Conservation (phyloP, 2,329 filamentous ascomycete species). For the Beauveria brongniartii region DNA sequence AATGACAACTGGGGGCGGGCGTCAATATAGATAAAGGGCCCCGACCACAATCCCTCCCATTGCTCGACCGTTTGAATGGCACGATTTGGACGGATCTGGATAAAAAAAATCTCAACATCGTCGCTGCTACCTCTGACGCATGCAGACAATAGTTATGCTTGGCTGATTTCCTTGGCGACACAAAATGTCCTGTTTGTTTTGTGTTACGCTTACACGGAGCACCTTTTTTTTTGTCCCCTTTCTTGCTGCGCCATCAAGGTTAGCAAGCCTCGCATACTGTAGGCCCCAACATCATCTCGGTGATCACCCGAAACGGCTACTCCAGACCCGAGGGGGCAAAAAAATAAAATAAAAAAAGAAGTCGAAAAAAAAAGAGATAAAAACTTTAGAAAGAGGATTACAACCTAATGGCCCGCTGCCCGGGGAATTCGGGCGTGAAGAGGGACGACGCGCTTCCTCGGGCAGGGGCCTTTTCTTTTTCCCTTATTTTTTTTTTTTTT, state of each 20-base stretch:
- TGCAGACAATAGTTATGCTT: neutral
- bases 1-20: neutral
- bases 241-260: slow-evolving; percentile 3
- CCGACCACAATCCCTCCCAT: neutral
- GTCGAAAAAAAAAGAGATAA: too few species aligned
- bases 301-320: slow-evolving; percentile 5
- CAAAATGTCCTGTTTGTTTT: neutral
- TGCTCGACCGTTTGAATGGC: neutral
- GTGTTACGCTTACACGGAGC: neutral
- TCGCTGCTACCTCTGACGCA: neutral
- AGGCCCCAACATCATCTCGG: neutral
- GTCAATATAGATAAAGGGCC: neutral
- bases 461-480: too few species aligned
- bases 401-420: too few species aligned
- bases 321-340: neutral
- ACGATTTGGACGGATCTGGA: neutral
- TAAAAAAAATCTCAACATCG: neutral
- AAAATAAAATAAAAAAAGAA: too few species aligned
- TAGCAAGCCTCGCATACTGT: too few species aligned
- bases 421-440: too few species aligned
- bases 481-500: too few species aligned
- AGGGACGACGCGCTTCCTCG: too few species aligned
- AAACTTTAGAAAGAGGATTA: too few species aligned
- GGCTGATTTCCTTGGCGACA: too few species aligned
- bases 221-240: neutral